A percentile compares a stretch with the other conserved stretches of the same genome.
Evolutionary conservation across 495 filamentous ascomycete species (phyloP).

Genomic region (Echria macrotheca): DNA sequence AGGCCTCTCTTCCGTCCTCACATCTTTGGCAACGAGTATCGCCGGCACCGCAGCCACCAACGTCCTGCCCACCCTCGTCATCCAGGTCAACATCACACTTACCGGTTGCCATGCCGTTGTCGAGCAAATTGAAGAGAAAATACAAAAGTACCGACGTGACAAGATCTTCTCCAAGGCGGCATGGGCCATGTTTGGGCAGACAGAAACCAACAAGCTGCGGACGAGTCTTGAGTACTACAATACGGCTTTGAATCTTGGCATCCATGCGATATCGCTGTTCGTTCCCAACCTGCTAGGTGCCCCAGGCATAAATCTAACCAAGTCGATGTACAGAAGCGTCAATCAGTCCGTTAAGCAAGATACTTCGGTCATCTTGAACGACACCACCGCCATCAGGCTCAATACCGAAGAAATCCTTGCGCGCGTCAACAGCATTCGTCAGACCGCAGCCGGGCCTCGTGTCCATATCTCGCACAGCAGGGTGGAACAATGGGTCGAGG

Average conservation of each 20-base stretch:
- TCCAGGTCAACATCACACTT: not conserved
- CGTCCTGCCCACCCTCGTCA: not conserved
- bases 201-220: constrained; percentile 6
- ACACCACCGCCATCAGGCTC: constrained; percentile 1
- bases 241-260: constrained; percentile 3
- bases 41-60: not conserved
- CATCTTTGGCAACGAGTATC: not conserved
- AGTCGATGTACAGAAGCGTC: not conserved
- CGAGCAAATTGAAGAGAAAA: constrained; percentile 8
- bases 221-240: constrained; percentile 4
- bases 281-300: not conserved
- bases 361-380: not conserved
- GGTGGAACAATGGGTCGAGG: constrained; percentile 10
- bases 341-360: constrained; percentile 9
- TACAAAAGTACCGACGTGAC: constrained; percentile 5
- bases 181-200: constrained; percentile 11
- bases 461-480: not conserved
- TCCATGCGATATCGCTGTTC: not conserved
- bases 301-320: no score
- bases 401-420: constrained; percentile 12
- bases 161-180: not conserved
- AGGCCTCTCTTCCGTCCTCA: not conserved
- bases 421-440: constrained; percentile 6
- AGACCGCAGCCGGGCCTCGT: not conserved
- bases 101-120: not conserved